phyloP scores from a whole-genome alignment of 495 filamentous ascomycete species.

The Aspergillus conjunctus region DNA sequence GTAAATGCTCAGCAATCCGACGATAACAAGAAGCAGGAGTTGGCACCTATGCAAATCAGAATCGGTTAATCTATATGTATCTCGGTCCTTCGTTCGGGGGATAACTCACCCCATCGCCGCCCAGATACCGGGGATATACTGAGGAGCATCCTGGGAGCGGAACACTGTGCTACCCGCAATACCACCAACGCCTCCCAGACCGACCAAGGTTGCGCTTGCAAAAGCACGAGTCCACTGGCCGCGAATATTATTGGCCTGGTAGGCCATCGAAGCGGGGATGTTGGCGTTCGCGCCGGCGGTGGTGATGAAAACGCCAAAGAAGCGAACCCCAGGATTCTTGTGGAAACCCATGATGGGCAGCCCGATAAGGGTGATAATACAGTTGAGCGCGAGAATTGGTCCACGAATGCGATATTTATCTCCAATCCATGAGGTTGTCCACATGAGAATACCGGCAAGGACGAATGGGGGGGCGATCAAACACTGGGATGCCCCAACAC shows the following conservation, averaged over 20 bases:
- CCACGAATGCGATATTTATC: conserved; percentile 62
- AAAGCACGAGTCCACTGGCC: conserved; percentile 69
- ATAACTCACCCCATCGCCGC: conserved; percentile 45
- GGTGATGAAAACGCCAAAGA: conserved; percentile 65
- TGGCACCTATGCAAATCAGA: conserved; percentile 34
- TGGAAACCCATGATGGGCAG: conserved; percentile 58
- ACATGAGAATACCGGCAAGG: conserved; percentile 64
- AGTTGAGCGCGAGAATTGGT: conserved; percentile 59
- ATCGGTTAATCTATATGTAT: not conserved
- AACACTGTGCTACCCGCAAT: conserved; percentile 61
- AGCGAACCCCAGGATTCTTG: conserved; percentile 51
- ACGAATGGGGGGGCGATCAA: conserved; percentile 65
- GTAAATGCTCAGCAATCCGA: conserved; percentile 32
- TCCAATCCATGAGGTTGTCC: conserved; percentile 48
- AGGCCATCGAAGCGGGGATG: conserved; percentile 57
- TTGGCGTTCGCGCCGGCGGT: conserved; percentile 63
- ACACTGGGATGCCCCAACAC: conserved; percentile 57
- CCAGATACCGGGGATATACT: conserved; percentile 58
- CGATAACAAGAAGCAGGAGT: conserved; percentile 44
- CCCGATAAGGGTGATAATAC: conserved; percentile 49
- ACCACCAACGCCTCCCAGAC: conserved; percentile 60
- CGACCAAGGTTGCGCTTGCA: conserved; percentile 56
- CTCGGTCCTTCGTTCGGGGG: not conserved
- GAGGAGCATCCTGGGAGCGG: conserved; percentile 56
- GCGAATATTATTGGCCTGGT: conserved; percentile 67